phyloP scores from a whole-genome alignment of 2,329 filamentous ascomycete species.

The Bipolaris sorokiniana region DNA sequence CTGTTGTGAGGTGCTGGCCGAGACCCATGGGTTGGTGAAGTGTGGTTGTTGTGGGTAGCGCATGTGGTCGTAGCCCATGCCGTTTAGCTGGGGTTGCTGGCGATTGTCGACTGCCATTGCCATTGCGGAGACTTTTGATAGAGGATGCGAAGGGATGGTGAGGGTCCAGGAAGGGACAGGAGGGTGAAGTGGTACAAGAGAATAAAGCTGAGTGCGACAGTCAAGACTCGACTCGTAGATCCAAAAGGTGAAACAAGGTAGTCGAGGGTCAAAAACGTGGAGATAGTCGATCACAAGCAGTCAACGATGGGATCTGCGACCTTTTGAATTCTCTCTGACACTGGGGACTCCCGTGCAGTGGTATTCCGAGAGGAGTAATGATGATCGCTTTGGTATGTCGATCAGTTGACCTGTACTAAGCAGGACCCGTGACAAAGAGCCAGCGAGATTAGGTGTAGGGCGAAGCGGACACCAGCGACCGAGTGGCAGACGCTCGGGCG shows the following conservation, averaged over 20 bases:
- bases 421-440: constrained; percentile 46
- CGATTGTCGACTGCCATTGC: constrained; percentile 94
- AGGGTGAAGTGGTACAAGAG: constrained; percentile 13
- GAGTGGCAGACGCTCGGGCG: constrained; percentile 46
- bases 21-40: constrained; percentile 89
- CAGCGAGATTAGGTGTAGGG: constrained; percentile 45
- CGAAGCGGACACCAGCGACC: constrained; percentile 39
- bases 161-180: constrained; percentile 7
- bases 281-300: constrained; percentile 55
- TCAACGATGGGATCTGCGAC: constrained; percentile 58
- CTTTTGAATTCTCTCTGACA: constrained; percentile 50
- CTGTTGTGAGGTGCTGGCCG: constrained; percentile 63
- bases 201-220: constrained; percentile 37
- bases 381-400: constrained; percentile 47
- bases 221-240: constrained; percentile 31
- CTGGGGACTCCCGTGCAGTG: constrained; percentile 43
- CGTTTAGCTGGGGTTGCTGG: constrained; percentile 71
- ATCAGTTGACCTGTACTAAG: constrained; percentile 45
- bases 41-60: constrained; percentile 70
- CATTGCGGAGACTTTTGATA: constrained; percentile 60
- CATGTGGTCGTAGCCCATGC: constrained; percentile 80
- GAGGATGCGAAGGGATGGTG: constrained; percentile 11
- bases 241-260: constrained; percentile 44
- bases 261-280: constrained; percentile 54
- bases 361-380: constrained; percentile 44